A percentile compares a stretch with the other conserved stretches of the same genome.
Conservation (phyloP, 2,329 filamentous ascomycete genomes). For the Mycosphaerelloides madeirae region DNA sequence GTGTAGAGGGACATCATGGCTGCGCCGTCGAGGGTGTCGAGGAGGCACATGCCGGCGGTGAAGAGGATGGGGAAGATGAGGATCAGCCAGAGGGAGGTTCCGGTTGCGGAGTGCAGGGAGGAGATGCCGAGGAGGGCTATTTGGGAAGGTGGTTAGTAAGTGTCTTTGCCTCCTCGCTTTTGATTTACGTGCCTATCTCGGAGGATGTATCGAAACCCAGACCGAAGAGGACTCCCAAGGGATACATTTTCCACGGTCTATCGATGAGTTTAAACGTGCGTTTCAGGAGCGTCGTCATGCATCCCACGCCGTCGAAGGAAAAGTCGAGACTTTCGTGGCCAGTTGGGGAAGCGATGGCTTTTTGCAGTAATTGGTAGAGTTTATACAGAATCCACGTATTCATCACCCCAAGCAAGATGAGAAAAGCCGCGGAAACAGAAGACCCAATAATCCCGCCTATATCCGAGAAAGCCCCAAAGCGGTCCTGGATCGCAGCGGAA, state of each 20-base stretch:
- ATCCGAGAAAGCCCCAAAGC: slow-evolving; percentile 73
- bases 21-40: slow-evolving; percentile 89
- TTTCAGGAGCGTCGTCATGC: slow-evolving; percentile 67
- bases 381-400: slow-evolving; percentile 83
- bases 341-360: slow-evolving; percentile 49
- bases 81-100: slow-evolving; percentile 90
- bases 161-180: no score
- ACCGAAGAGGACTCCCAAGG: slow-evolving; percentile 77
- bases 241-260: slow-evolving; percentile 92
- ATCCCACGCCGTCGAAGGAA: slow-evolving; percentile 70
- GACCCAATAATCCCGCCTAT: slow-evolving; percentile 88
- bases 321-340: slow-evolving; percentile 44
- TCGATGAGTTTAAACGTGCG: slow-evolving; percentile 70
- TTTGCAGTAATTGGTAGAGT: slow-evolving; percentile 63
- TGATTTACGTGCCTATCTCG: no score
- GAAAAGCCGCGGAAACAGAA: slow-evolving; percentile 74
- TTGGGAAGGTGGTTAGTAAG: no score
- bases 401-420: slow-evolving; percentile 75
- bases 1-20: slow-evolving; percentile 95
- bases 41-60: slow-evolving; percentile 89
- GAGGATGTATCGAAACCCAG: slow-evolving; percentile 94
- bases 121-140: slow-evolving; percentile 88
- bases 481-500: slow-evolving; percentile 71
- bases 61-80: slow-evolving; percentile 87
- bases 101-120: slow-evolving; percentile 76